Evolutionary conservation across 495 filamentous ascomycete species (phyloP), one percentile per base, ranked within the genome.

Genomic region (Polyplosphaeria fusca): DNA sequence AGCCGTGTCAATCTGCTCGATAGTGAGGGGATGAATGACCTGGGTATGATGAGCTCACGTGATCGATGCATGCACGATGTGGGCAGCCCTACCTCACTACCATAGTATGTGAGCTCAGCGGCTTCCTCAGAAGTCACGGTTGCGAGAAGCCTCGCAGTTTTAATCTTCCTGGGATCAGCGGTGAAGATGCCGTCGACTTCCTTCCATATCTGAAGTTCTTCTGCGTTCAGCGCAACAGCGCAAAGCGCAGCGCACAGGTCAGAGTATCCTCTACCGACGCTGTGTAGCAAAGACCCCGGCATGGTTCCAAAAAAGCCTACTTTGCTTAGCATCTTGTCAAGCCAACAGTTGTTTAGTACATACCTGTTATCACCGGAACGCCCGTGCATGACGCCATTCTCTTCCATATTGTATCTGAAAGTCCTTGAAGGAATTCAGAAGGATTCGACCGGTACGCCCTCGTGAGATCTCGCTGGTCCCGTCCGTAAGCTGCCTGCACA

Each of bases 131-230:
- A 91, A 1, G 89, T 91, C 67, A 96, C 91, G 16, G 82, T 80
- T 1, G 81, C 69, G 32, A 96, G 76, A 18, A 95, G 78, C 40
- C 82, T 76, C 12, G 90, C 90, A 2, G 89, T 90, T 0, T 89
- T 89, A 20, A 96, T 89, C 67, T 94, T 95, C 45, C 84, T 78
- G 1, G 90, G 90, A 64, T 95, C 89, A 19, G 88, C 88, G 0
- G 88, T 93, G 71, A 91, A 94, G 54, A 95, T 92, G 20, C 89
- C 89, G 66, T 93, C 88, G 19, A 95, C 89, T 64, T 95, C 89
- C 72, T 95, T 95, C 88, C 89, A 92, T 5, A 95, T 85, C 66
- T 96, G 90, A 20, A 95, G 76, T 65, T 96, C 90, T 27, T 84
- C 76, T 3, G 88, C 88, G 51, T 79, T 79, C 0, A 89, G 71